Evolutionary conservation across 73 alveolate species (phyloP).

Genomic region (Effrenium voratum): DNA sequence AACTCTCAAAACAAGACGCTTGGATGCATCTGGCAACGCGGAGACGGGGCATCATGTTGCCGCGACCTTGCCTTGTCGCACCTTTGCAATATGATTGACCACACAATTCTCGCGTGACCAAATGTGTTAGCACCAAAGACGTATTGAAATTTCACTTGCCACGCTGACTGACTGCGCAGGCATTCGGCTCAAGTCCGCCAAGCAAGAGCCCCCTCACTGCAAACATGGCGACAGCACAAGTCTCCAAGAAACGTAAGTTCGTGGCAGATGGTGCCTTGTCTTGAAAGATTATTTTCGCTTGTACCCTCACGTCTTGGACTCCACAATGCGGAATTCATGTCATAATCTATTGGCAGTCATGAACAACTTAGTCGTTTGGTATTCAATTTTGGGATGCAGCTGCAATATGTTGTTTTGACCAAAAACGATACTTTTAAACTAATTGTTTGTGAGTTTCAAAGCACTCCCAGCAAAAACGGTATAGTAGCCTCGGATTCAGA

Average conservation of each 20-base stretch:
- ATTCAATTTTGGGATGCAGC: neutral
- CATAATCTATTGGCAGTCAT: neutral
- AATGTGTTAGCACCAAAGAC: no score
- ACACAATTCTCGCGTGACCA: no score
- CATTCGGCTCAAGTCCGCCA: slow-evolving; percentile 59
- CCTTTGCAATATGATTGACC: no score
- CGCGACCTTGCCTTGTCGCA: no score
- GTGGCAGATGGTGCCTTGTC: slow-evolving; percentile 86
- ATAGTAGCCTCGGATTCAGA: no score
- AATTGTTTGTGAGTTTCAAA: neutral
- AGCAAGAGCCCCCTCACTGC: neutral
- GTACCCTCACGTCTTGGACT: no score
- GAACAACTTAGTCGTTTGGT: neutral
- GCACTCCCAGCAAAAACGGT: neutral
- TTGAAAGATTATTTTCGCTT: neutral
- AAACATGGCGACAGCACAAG: slow-evolving; percentile 50
- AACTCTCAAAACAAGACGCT: slow-evolving; percentile 38
- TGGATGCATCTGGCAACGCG: neutral
- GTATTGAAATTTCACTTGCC: no score
- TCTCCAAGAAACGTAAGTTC: slow-evolving; percentile 90
- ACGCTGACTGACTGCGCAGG: no score
- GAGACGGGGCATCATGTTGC: no score
- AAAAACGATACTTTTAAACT: neutral
- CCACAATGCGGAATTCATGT: neutral
- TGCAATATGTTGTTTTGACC: neutral